Percentiles rank a stretch among this genome's conserved stretches.
These are phyloP conservation scores for Ogataea hybrid DNA, from an alignment of 1,139 yeast species.

Conservation along the genomic window DNA sequence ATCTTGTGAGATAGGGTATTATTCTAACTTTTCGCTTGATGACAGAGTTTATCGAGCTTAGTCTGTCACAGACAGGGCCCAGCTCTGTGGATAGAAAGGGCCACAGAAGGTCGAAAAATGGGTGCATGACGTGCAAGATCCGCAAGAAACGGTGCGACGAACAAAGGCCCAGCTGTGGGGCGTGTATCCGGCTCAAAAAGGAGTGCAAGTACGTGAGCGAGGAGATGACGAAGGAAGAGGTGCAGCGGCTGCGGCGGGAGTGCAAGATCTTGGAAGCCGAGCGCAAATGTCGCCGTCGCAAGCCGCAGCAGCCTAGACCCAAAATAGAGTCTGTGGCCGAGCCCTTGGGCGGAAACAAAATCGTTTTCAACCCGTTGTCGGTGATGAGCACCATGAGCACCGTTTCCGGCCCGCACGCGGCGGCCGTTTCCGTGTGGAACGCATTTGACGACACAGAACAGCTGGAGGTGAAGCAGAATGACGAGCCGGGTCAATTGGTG, in stretches of 20 bases:
- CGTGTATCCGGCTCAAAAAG: constrained; percentile 53
- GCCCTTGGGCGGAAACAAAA: constrained; percentile 10
- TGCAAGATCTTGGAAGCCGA: constrained; percentile 36
- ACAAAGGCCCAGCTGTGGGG: constrained; percentile 56
- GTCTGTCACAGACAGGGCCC: not conserved
- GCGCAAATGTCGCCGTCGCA: constrained; percentile 29
- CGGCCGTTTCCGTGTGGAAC: not conserved
- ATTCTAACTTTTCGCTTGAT: not conserved
- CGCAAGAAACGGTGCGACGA: constrained; percentile 78
- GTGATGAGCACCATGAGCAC: not conserved
- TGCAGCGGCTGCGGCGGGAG: constrained; percentile 28
- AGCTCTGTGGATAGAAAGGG: not conserved
- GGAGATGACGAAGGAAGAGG: constrained; percentile 33
- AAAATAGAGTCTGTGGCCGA: not conserved
- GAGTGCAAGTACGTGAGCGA: constrained; percentile 52
- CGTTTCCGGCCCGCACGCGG: not conserved
- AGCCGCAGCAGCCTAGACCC: constrained; percentile 11
- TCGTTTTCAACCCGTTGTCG: constrained; percentile 29
- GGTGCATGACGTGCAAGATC: constrained; percentile 70
- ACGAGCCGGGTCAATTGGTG: not conserved
- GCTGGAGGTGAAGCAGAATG: not conserved
- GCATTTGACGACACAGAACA: constrained; percentile 1
- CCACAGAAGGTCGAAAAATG: constrained; percentile 45
- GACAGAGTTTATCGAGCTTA: too few species aligned
- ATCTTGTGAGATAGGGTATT: not conserved